Conservation (phyloP, 148 eudicot species). For the Linanthus parryae region DNA sequence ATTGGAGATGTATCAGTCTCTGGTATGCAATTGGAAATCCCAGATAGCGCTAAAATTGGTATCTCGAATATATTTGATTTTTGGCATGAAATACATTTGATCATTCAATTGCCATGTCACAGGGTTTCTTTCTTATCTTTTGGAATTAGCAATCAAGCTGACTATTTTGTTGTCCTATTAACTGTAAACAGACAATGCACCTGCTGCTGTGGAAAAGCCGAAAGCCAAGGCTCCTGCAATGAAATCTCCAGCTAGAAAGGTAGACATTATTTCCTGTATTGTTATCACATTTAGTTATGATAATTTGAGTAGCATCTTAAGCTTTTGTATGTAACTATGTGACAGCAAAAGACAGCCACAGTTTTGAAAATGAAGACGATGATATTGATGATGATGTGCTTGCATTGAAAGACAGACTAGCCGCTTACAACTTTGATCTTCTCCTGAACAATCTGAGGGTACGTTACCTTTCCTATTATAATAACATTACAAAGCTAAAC, state of each 20-base stretch:
- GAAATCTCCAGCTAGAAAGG: constrained; percentile 73
- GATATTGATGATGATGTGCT: constrained; percentile 45
- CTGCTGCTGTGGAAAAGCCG: constrained; percentile 39
- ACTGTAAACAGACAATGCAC: constrained; percentile 27
- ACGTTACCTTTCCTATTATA: constrained; percentile 13
- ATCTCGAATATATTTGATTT: too few species aligned
- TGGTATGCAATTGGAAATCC: too few species aligned
- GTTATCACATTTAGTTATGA: too few species aligned
- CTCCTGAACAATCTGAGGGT: constrained; percentile 79
- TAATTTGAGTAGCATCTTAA: neutral
- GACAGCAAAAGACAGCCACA: constrained; percentile 31
- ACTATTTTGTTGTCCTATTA: neutral
- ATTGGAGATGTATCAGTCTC: too few species aligned
- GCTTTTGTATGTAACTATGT: neutral
- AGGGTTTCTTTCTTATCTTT: too few species aligned
- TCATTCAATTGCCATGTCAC: too few species aligned
- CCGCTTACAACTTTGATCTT: constrained; percentile 67
- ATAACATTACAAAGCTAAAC: too few species aligned
- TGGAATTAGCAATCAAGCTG: neutral
- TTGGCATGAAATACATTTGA: too few species aligned
- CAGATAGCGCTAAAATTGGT: too few species aligned
- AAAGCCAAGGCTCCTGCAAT: constrained; percentile 52
- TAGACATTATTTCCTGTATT: constrained; percentile 16
- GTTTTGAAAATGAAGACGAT: constrained; percentile 35
- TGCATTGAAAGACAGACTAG: constrained; percentile 51